A percentile compares a stretch with the other conserved stretches of the same genome.
These are phyloP conservation scores for Vicia sativa DNA, from an alignment of 306 rosid species.

Conservation along the genomic window DNA sequence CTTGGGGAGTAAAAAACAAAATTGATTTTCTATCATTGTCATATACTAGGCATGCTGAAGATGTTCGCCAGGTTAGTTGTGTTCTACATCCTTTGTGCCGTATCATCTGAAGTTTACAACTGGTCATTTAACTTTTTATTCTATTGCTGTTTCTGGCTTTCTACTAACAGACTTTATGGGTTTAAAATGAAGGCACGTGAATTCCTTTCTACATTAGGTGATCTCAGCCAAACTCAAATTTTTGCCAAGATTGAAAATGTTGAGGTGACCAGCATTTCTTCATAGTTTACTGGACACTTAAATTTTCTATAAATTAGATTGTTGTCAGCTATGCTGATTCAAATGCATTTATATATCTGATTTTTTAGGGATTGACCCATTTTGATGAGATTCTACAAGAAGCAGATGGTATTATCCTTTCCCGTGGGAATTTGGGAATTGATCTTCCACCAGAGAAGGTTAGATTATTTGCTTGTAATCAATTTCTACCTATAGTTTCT, in stretches of 20 bases:
- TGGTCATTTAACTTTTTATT: slow-evolving; percentile 9
- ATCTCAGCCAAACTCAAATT: slow-evolving; percentile 82
- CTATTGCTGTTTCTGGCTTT: slow-evolving; percentile 27
- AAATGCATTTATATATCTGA: slow-evolving; percentile 13
- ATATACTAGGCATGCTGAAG: slow-evolving; percentile 85
- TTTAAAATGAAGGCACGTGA: slow-evolving; percentile 71
- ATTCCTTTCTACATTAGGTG: slow-evolving; percentile 72
- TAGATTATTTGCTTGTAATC: slow-evolving; percentile 33
- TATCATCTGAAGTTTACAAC: slow-evolving; percentile 20
- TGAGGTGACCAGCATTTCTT: slow-evolving; percentile 62
- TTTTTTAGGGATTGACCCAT: slow-evolving; percentile 76
- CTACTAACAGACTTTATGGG: slow-evolving; percentile 15
- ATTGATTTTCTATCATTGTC: slow-evolving; percentile 92
- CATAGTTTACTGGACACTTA: slow-evolving; percentile 7
- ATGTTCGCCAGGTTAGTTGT: slow-evolving; percentile 72
- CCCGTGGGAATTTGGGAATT: slow-evolving; percentile 95
- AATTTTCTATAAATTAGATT: slow-evolving; percentile 23
- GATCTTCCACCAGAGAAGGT: slow-evolving; percentile 99
- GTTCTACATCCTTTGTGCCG: slow-evolving; percentile 29
- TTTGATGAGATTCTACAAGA: slow-evolving; percentile 91
- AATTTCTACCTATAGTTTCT: slow-evolving; percentile 14
- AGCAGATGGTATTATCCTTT: slow-evolving; percentile 91
- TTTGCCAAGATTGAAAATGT: slow-evolving; percentile 88
- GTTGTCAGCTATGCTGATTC: slow-evolving; percentile 23
- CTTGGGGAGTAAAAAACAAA: slow-evolving; percentile 82